Base-by-base conservation (phyloP, 2,329 filamentous ascomycete species). In the Stachybotrys chartarum region DNA sequence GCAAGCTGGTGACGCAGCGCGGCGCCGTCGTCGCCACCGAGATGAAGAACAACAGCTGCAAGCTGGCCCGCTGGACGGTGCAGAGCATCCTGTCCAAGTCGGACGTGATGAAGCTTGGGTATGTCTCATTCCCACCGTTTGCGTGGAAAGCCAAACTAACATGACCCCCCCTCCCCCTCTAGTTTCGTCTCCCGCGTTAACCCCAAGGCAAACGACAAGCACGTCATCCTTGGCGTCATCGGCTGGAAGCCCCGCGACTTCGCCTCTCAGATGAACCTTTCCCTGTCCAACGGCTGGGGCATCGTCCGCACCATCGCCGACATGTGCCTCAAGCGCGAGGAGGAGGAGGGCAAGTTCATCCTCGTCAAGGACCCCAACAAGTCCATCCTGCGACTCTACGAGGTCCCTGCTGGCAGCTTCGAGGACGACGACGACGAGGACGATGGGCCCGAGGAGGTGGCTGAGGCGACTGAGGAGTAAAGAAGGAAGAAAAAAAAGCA, bases 31-130 rank as follows among this genome's bases (percentile, higher is more conserved):
- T 99, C 30, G 94, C 94, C 18, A 99, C 94, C 12, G 94, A 99
- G 80, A 99, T 99, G 94, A 99, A 99, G 90, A 99, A 99, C 85
- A 99, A 99, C 84, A 91, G 86, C 70, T 96, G 91, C 88, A 99
- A 99, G 81, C 86, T 99, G 60, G 94, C 94, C 56, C 83, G 94
- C 72, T 99, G 94, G 94, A 96, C 94, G 35, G 91, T 93, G 48
- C 94, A 99, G 80, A 90, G 88, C 69, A 97, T 99, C 68, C 84
- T 99, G 56, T 92, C 93, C 71, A 92, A 92, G 77, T 92, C 94
- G n/a, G 94, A 99, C 71, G 81, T 91, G 63, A 97, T 99, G 91
- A 99, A 97, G 81, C 86, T 99, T 72, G 94, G 91, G 88, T 92
- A 79, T 62, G 86, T 80, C 17, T 16, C 39, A 1, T 42, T 3